These are phyloP conservation scores for Acanthochlamys bracteata DNA, from an alignment of 106 monocot genomes.

Conservation along the genomic window DNA sequence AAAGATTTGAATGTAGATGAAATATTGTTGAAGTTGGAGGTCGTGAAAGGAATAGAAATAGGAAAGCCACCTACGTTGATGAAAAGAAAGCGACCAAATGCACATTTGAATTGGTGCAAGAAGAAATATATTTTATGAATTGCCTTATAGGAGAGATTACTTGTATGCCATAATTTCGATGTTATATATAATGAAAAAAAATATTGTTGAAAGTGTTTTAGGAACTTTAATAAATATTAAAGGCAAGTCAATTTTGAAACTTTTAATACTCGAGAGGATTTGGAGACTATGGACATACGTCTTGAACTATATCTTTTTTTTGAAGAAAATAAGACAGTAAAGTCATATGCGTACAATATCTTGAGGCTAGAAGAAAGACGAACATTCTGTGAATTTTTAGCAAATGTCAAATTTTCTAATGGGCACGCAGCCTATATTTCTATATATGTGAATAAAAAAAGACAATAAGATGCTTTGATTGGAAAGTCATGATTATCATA, in stretches of 20 bases:
- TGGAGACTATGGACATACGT: background rate
- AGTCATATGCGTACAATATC: too few relatives aligned
- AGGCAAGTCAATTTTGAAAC: slow-evolving; percentile 11
- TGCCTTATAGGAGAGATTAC: slow-evolving; percentile 5
- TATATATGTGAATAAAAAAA: background rate
- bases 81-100: too few relatives aligned
- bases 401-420: background rate
- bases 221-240: background rate
- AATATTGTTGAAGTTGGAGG: background rate
- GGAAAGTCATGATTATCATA: slow-evolving; percentile 5
- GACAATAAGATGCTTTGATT: background rate
- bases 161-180: slow-evolving; percentile 12
- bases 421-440: slow-evolving; percentile 3
- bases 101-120: slow-evolving; percentile 2
- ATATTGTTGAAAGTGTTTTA: slow-evolving; percentile 6
- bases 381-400: background rate
- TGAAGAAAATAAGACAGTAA: too few relatives aligned
- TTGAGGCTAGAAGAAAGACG: background rate
- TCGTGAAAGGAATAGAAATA: too few relatives aligned
- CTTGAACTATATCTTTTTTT: too few relatives aligned
- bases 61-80: too few relatives aligned
- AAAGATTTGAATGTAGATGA: background rate
- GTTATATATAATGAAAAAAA: slow-evolving; percentile 14
- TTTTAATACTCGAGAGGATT: background rate
- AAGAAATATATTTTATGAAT: slow-evolving; percentile 12